These are phyloP conservation scores for Spinellus fusiger DNA, from an alignment of 192 early-diverging fungal genomes.

Conservation along the genomic window DNA sequence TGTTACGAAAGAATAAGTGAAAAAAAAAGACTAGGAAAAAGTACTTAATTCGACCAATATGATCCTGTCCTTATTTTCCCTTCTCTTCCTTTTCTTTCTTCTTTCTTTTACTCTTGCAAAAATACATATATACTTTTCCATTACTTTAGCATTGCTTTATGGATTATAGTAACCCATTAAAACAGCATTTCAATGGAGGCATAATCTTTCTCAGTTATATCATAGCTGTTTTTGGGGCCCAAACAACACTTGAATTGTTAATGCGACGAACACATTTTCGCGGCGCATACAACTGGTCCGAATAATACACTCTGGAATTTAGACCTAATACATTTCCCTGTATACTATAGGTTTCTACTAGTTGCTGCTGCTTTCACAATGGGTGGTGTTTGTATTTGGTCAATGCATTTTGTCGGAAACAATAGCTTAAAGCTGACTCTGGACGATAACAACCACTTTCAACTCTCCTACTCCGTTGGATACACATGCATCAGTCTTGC, in stretches of 20 bases:
- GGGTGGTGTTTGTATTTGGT: conserved; percentile 39
- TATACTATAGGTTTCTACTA: conserved; percentile 22
- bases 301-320: not conserved
- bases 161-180: not conserved
- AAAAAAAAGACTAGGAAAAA: too few relatives aligned
- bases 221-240: conserved; percentile 30
- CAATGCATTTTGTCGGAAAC: conserved; percentile 41
- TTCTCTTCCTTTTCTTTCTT: not conserved
- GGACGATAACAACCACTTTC: not conserved
- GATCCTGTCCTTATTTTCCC: too few relatives aligned
- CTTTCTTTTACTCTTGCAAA: not conserved
- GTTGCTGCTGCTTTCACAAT: conserved; percentile 30
- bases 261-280: conserved; percentile 28
- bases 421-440: conserved; percentile 21
- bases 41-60: too few relatives aligned
- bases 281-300: conserved; percentile 27
- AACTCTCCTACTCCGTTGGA: conserved; percentile 23
- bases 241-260: conserved; percentile 36
- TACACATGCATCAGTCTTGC: conserved; percentile 29
- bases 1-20: too few relatives aligned
- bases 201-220: conserved; percentile 29
- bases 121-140: too few relatives aligned
- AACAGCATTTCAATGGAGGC: conserved; percentile 19
- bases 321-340: not conserved
- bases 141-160: not conserved